Evolutionary conservation across 768 basidiomycete species (phyloP).

Genomic region (Pisolithus microcarpus): DNA sequence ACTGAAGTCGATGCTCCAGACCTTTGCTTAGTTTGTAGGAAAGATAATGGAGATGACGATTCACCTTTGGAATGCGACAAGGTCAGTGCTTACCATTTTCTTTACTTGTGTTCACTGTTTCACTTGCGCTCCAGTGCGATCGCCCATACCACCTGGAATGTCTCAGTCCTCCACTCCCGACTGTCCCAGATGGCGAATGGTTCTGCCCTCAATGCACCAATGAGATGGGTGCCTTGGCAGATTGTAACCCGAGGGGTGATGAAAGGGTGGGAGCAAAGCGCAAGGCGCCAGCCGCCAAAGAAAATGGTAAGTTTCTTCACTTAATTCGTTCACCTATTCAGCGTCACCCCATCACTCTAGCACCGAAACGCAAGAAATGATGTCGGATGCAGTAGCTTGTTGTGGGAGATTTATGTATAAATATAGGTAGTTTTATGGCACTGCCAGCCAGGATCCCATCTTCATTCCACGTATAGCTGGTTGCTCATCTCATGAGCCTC

Average conservation of each 20-base stretch:
- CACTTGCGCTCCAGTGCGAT: conserved; percentile 59
- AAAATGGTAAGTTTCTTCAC: conserved; percentile 29
- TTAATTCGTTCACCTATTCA: neutral
- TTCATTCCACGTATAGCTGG: neutral
- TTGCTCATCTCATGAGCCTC: neutral
- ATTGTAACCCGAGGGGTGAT: conserved; percentile 8
- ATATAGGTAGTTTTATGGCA: neutral
- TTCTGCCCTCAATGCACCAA: conserved; percentile 73
- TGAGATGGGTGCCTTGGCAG: conserved; percentile 44
- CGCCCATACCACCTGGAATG: conserved; percentile 81
- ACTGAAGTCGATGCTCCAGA: conserved; percentile 60
- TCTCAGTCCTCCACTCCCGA: conserved; percentile 66
- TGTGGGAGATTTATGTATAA: neutral
- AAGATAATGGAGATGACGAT: conserved; percentile 66
- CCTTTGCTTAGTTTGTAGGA: conserved; percentile 63
- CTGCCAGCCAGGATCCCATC: neutral
- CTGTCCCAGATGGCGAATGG: conserved; percentile 87
- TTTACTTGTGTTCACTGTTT: neutral
- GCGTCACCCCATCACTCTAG: conserved; percentile 11
- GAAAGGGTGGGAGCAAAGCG: conserved; percentile 34
- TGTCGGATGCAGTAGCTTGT: neutral
- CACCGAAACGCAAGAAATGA: conserved; percentile 35
- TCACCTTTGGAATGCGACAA: conserved; percentile 86
- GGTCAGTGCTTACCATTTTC: conserved; percentile 32
- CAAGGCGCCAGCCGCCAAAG: conserved; percentile 36